Conservation (phyloP, 106 monocot species). For the Acorus gramineus region DNA sequence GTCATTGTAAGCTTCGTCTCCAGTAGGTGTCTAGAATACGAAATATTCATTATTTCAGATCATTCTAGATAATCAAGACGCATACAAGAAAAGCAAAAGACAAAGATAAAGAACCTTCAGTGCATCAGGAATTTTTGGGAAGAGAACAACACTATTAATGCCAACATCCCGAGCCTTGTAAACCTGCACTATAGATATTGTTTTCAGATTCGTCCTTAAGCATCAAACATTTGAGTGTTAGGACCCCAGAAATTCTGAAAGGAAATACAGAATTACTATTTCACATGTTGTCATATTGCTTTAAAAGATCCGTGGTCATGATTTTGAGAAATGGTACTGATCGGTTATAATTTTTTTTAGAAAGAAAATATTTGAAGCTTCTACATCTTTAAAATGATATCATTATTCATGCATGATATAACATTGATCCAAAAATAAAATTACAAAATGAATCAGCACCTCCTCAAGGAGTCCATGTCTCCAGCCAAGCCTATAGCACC, state of each 20-base stretch:
- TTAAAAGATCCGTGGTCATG: too few relatives aligned
- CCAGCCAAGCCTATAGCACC: constrained; percentile 94
- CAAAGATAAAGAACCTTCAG: constrained; percentile 55
- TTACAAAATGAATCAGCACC: constrained; percentile 19
- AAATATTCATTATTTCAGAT: constrained; percentile 1
- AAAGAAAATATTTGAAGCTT: too few relatives aligned
- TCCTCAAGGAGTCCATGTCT: constrained; percentile 93
- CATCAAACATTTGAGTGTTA: background rate
- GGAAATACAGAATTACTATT: background rate
- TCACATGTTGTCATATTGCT: too few relatives aligned
- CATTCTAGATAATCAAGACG: background rate
- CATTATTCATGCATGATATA: too few relatives aligned
- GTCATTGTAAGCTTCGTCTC: constrained; percentile 97
- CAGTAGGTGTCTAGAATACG: constrained; percentile 55
- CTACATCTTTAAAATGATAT: too few relatives aligned
- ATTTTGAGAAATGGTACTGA: too few relatives aligned
- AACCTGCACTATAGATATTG: constrained; percentile 43
- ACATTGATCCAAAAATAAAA: too few relatives aligned
- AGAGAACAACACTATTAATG: constrained; percentile 87
- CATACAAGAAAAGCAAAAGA: background rate
- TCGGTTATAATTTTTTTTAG: too few relatives aligned
- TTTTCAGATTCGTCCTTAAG: background rate
- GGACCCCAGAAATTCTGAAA: background rate
- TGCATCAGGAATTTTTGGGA: constrained; percentile 97
- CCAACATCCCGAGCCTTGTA: constrained; percentile 94